Conservation (phyloP, 768 basidiomycete species). For the Lactarius sanguifluus region DNA sequence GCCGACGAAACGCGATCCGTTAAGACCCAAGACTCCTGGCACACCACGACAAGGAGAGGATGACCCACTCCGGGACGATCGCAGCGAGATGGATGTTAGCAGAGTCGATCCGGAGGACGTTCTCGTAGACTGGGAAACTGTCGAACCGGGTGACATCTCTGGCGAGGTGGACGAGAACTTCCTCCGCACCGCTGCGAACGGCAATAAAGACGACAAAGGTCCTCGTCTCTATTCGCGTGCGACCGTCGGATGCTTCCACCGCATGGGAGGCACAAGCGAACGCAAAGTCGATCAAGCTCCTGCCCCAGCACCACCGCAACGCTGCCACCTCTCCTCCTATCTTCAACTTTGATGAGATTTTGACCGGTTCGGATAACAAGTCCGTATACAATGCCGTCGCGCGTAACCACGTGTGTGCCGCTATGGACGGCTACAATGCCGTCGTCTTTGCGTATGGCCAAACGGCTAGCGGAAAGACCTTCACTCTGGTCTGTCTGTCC, state of each 20-base stretch:
- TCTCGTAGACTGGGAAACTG: slow-evolving; percentile 70
- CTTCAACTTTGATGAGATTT: slow-evolving; percentile 73
- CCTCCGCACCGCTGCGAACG: slow-evolving; percentile 44
- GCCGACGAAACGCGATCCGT: slow-evolving; percentile 26
- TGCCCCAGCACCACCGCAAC: slow-evolving; percentile 54
- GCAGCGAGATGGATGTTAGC: slow-evolving; percentile 76
- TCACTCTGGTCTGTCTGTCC: slow-evolving; percentile 50
- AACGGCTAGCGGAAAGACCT: slow-evolving; percentile 79
- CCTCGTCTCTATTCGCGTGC: slow-evolving; percentile 77
- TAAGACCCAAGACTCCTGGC: slow-evolving; percentile 38
- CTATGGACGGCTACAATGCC: slow-evolving; percentile 96
- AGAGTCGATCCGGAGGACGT: slow-evolving; percentile 73
- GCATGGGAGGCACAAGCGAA: slow-evolving; percentile 55
- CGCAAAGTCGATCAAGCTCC: slow-evolving; percentile 59
- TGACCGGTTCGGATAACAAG: slow-evolving; percentile 78
- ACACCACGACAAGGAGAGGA: slow-evolving; percentile 43
- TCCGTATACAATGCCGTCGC: slow-evolving; percentile 75
- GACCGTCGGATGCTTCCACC: slow-evolving; percentile 51
- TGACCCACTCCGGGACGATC: slow-evolving; percentile 49
- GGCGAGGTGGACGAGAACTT: slow-evolving; percentile 64
- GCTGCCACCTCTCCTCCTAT: slow-evolving; percentile 41
- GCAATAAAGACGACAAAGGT: slow-evolving; percentile 85
- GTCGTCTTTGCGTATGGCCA: slow-evolving; percentile 95
- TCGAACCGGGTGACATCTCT: slow-evolving; percentile 68
- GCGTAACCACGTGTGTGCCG: slow-evolving; percentile 77